Evolutionary conservation across 192 early-diverging fungal species (phyloP), one percentile per base, ranked within the genome.

Genomic region (Endogone sp.): DNA sequence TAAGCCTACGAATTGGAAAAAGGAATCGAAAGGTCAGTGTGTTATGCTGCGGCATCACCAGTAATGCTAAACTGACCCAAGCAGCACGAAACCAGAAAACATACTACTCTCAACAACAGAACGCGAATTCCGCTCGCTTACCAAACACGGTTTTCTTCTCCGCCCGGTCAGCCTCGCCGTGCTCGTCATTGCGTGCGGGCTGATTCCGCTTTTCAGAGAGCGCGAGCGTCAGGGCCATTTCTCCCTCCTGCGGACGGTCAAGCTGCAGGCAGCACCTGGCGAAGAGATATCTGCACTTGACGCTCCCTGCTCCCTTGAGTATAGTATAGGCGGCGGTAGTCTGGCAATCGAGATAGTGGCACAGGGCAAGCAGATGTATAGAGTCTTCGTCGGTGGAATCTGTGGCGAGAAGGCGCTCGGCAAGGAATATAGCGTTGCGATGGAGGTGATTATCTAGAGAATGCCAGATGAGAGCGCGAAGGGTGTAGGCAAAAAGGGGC

Each of bases 181-280:
- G 23, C 63, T 69, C 0, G 76, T 68, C 21, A 49, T 60, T 49
- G 71, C 72, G 20, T 69, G 64, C 13, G 68, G 66, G 3, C 59
- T 64, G 2, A n/a, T 56, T 16, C 49, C 56, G 1, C 29, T 23
- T 32, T 67, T 30, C 30, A 20, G 67, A 37, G 37, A 71, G 26
- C 13, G 68, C 55, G 59, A 73, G 63, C 62, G 69, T 61, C 29
- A 82, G 58, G 29, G 69, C 71, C 21, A 65, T 71, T 44, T 30
- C 70, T 29, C 76, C 70, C 44, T 79, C 77, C 3, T 67, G 59
- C 29, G 70, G 70, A 3, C 70, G 71, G 58, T 75, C 49, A 2
- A 83, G 29, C 24, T 83, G 79, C 58, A 81, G 64, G 37, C 76
- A 83, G 29, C 81, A 83, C 67, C 72, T 73, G 16, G 81, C 81